Evolutionary conservation across 805 yeast genomes (phyloP), one percentile per base, ranked within the genome.

Genomic region (Saturnispora besseyi): DNA sequence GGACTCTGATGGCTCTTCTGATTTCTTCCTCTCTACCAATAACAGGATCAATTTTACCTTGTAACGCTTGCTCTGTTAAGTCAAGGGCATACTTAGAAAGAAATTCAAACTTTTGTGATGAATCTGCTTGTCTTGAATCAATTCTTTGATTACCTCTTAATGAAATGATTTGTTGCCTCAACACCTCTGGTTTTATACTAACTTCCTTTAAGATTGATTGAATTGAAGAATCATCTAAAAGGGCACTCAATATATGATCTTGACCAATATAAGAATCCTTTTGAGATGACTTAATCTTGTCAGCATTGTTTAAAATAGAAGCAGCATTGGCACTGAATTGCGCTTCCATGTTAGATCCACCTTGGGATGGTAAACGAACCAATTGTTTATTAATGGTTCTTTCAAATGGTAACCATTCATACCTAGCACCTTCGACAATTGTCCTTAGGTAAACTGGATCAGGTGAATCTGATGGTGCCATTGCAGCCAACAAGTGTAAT

Each of bases 11-110:
- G 31, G 96, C 87, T 57, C 97, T 78, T 70, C 98, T 79, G 57
- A 93, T 93, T 71, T 93, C 99, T 68, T 93, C 99, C 67, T 93
- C 99, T 72, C 99, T 85, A 50, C 99, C 99, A 63, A 93, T 93
- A 41, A 93, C 99, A 3, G 99, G 99, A 68, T 93, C 99, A 52
- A 93, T 81, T 65, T 87, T 88, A 63, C 99, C 99, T 63, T 85
- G 82, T 56, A 95, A 75, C 10, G 99, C 99, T 65, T 80, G 81
- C 60, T 87, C 95, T 1, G 99, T 93, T 74, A 93, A 77, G 66
- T 93, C 97, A 57, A 84, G 78, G 52, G 98, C 96, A 66, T 93
- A 93, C 65, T 93, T 93, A 53, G 78, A 71, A 59, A 93, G 72
- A 61, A 87, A 93, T 65, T 93, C 99, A 56, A 77, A 80, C 54